Base-by-base conservation (phyloP, 2,329 filamentous ascomycete genomes). In the Paracorniculantispora psalliotae region DNA sequence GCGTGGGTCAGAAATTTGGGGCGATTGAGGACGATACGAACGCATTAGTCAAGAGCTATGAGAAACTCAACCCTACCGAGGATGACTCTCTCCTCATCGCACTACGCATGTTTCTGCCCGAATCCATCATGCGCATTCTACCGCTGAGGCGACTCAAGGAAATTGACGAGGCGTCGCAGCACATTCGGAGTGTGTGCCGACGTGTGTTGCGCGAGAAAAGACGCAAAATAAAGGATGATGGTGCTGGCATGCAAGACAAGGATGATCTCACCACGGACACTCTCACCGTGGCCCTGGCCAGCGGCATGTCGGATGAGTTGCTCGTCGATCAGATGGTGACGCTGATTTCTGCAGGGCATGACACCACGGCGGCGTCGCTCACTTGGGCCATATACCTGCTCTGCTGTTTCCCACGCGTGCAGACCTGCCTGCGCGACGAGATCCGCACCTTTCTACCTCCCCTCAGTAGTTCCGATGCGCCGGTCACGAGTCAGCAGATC, bases 321-420 rank as follows among this genome's bases (percentile, higher is more conserved):
- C 82, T 96, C 15, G 83, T 91, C 35, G 89, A 94, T 70, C 91
- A 96, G 73, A 82, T 93, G 69, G 94, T 96, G 90, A 94, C 90
- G 0, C 94, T 96, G 75, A 82, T 96, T 4, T 88, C 88, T 1
- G 91, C 91, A 0, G 88, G 87, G 21, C 90, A 93, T 70, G 89
- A 93, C 73, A 93, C 90, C 1, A 92, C 89, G 0, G 85, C 90
- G 1, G 81, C 86, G 1, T 81, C 89, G n/a, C 78, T 94, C 68
- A 88, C 86, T 19, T 93, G 89, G 88, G 82, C 87, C 3, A 73
- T 86, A 10, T 90, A 91, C 68, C 75, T 87, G 47, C 80, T 94
- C n/a, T 83, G 83, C 65, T 78, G 79, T 19, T 73, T 91, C 65
- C 85, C 84, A 0, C 78, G 85, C 1, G 76, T 89, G 1, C 89